phyloP scores from a whole-genome alignment of 2,329 filamentous ascomycete species.

The Claviceps pusilla region DNA sequence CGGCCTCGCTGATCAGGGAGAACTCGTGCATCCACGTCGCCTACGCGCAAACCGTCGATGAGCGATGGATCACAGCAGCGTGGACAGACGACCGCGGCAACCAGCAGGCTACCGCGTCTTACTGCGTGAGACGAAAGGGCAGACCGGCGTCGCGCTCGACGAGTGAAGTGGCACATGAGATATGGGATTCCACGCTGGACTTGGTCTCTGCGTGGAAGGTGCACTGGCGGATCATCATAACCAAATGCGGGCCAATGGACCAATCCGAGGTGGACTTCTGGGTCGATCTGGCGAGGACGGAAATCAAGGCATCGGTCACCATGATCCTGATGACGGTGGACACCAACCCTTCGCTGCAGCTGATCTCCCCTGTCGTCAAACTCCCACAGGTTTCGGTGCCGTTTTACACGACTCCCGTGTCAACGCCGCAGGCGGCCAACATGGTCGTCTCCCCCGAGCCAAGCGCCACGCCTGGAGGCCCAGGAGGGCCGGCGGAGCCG shows the following conservation, averaged over 20 bases:
- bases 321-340: constrained; percentile 51
- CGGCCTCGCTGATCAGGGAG: constrained; percentile 59
- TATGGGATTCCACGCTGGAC: constrained; percentile 66
- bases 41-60: constrained; percentile 61
- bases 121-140: constrained; percentile 51
- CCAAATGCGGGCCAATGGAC: constrained; percentile 55
- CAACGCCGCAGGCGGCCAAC: constrained; percentile 46
- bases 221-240: constrained; percentile 63
- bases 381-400: constrained; percentile 29
- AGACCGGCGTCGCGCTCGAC: constrained; percentile 37
- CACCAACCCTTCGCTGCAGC: constrained; percentile 46
- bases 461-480: constrained; percentile 30
- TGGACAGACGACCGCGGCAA: constrained; percentile 70
- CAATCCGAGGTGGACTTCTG: constrained; percentile 48
- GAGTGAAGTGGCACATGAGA: constrained; percentile 52
- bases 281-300: constrained; percentile 36
- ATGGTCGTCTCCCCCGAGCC: constrained; percentile 48
- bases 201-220: constrained; percentile 55
- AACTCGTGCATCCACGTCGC: constrained; percentile 69
- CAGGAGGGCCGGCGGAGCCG: constrained; percentile 14
- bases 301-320: constrained; percentile 35
- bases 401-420: constrained; percentile 48
- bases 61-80: constrained; percentile 62
- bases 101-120: constrained; percentile 58
- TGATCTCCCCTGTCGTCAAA: constrained; percentile 40